phyloP scores from a whole-genome alignment of 768 basidiomycete species.

The Crucibulum laeve region DNA sequence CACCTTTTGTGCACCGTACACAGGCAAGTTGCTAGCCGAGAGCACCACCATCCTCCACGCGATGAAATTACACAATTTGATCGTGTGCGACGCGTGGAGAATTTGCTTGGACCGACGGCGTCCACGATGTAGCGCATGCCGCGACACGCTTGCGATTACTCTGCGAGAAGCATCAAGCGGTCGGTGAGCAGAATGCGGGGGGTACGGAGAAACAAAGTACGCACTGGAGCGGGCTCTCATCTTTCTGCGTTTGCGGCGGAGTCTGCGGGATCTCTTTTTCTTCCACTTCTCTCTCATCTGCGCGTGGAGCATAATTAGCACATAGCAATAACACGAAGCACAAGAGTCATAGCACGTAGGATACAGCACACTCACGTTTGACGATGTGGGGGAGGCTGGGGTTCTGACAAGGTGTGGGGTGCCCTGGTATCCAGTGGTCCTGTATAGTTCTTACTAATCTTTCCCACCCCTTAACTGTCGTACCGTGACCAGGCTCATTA shows the following conservation, averaged over 20 bases:
- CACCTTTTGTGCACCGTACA: no score
- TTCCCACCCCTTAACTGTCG: conserved; percentile 20
- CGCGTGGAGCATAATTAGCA: no score
- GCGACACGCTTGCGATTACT: conserved; percentile 24
- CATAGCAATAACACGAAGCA: neutral
- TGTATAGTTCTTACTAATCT: conserved; percentile 41
- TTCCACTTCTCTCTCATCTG: conserved; percentile 98
- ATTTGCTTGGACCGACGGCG: neutral
- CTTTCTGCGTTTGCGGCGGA: conserved; percentile 93
- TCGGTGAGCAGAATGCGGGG: neutral
- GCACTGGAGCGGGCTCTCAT: conserved; percentile 92
- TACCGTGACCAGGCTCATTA: neutral
- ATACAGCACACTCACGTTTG: conserved; percentile 19
- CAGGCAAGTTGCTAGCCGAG: neutral
- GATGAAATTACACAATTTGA: no score
- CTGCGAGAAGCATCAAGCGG: conserved; percentile 15
- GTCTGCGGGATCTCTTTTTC: conserved; percentile 91
- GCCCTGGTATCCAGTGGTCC: conserved; percentile 17
- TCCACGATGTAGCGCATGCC: neutral
- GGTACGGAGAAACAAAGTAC: conserved; percentile 25
- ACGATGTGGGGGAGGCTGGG: conserved; percentile 21
- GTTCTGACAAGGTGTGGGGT: conserved; percentile 17
- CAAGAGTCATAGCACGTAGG: neutral
- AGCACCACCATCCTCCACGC: no score
- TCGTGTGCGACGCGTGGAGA: no score